Evolutionary conservation across 148 eudicot genomes (phyloP).

Genomic region (Camellia lanceoleosa): DNA sequence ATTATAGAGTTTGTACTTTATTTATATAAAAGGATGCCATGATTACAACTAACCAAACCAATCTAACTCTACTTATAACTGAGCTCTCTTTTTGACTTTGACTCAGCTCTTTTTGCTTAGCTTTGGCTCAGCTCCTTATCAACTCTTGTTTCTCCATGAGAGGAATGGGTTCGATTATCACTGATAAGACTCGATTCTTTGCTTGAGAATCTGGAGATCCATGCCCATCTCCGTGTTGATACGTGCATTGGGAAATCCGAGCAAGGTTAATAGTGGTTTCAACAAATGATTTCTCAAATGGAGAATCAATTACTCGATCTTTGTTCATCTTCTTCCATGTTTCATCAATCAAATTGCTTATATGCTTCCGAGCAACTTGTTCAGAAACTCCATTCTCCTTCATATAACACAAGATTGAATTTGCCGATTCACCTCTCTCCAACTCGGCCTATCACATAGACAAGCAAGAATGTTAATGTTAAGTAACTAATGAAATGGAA

Average conservation of each 20-base stretch:
- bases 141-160: not conserved
- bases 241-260: constrained; percentile 21
- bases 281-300: constrained; percentile 13
- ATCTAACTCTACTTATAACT: too few relatives aligned
- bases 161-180: constrained; percentile 30
- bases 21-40: too few relatives aligned
- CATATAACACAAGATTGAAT: constrained; percentile 29
- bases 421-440: constrained; percentile 33
- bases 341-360: constrained; percentile 25
- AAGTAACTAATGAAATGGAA: too few relatives aligned
- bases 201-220: constrained; percentile 24
- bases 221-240: constrained; percentile 39
- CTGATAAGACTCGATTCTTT: constrained; percentile 12
- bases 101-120: too few relatives aligned
- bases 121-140: too few relatives aligned
- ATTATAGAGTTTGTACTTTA: too few relatives aligned
- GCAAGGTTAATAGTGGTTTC: constrained; percentile 29
- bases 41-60: too few relatives aligned
- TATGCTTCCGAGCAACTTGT: constrained; percentile 24
- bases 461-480: too few relatives aligned
- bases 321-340: constrained; percentile 33
- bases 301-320: not conserved
- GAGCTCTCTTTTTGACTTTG: too few relatives aligned
- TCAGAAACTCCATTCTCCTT: constrained; percentile 20
- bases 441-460: constrained; percentile 14